A percentile compares a stretch with the other conserved stretches of the same genome.
phyloP scores from a whole-genome alignment of 805 yeast genomes.

The Cyberlindnera misumaiensis region DNA sequence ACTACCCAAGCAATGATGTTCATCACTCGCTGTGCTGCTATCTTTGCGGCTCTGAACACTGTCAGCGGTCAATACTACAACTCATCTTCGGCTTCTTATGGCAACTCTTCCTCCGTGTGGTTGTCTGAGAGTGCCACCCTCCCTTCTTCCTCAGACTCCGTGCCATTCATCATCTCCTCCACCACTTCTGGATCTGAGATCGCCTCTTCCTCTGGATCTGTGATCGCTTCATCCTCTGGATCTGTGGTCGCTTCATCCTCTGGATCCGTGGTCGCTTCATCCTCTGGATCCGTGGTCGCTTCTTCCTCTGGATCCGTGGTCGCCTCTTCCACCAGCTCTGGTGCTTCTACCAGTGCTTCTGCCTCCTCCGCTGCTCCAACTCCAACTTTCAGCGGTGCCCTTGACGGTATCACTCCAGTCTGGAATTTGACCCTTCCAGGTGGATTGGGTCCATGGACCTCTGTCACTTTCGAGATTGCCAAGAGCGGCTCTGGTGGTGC shows the following conservation, averaged over 20 bases:
- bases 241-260: background rate
- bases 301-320: background rate
- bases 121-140: too few species aligned
- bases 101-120: too few species aligned
- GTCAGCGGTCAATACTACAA: too few species aligned
- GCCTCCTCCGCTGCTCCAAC: constrained; percentile 9
- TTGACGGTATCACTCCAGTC: constrained; percentile 7
- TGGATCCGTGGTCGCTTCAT: background rate
- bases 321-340: constrained; percentile 1
- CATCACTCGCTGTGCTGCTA: too few species aligned
- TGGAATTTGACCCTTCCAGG: constrained; percentile 14
- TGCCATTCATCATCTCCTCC: too few species aligned
- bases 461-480: constrained; percentile 7
- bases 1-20: too few species aligned
- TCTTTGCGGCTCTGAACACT: too few species aligned
- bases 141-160: too few species aligned
- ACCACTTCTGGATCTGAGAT: too few species aligned
- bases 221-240: background rate
- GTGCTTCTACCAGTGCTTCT: constrained; percentile 4
- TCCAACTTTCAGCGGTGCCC: constrained; percentile 9
- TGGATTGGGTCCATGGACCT: constrained; percentile 15
- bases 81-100: too few species aligned
- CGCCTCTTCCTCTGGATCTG: too few species aligned
- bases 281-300: constrained; percentile 9
- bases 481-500: constrained; percentile 6